Evolutionary conservation across 768 basidiomycete genomes (phyloP).

Genomic region (Piloderma croceum): DNA sequence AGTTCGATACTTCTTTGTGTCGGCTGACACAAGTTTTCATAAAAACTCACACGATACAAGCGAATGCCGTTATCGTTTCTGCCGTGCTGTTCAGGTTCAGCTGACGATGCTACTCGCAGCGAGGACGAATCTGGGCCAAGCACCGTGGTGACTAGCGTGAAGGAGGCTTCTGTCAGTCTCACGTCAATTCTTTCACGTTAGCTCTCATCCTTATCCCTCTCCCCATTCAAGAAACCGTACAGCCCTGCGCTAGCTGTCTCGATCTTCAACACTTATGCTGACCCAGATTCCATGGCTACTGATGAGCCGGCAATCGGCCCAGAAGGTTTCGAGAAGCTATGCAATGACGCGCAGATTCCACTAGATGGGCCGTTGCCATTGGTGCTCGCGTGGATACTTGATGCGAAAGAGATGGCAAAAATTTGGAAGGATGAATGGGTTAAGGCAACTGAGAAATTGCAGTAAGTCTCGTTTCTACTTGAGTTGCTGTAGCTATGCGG

Average conservation of each 20-base stretch:
- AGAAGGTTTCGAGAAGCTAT: slow-evolving; percentile 68
- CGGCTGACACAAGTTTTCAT: no score
- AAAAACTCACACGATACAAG: no score
- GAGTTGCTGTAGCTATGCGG: slow-evolving; percentile 4
- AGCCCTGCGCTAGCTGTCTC: slow-evolving; percentile 41
- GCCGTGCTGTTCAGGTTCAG: slow-evolving; percentile 63
- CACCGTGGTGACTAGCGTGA: no score
- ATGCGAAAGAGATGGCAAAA: slow-evolving; percentile 67
- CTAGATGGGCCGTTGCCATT: slow-evolving; percentile 71
- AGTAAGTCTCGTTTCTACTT: slow-evolving; percentile 30
- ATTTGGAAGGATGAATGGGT: slow-evolving; percentile 67
- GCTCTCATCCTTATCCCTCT: neutral
- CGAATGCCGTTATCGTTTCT: slow-evolving; percentile 59
- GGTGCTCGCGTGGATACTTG: slow-evolving; percentile 70
- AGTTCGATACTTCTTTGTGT: no score
- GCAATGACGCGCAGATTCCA: slow-evolving; percentile 61
- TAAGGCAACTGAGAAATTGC: slow-evolving; percentile 42
- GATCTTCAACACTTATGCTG: slow-evolving; percentile 60
- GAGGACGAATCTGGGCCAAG: slow-evolving; percentile 37
- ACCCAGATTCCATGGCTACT: slow-evolving; percentile 42
- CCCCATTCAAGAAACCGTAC: slow-evolving; percentile 33
- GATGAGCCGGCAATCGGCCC: slow-evolving; percentile 51
- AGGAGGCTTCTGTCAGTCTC: no score
- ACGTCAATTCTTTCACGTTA: no score
- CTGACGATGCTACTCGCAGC: slow-evolving; percentile 45